Evolutionary conservation across 1,284 basidiomycete species (phyloP), one percentile per base, ranked within the genome.

Genomic region (Amanita bisporigera): DNA sequence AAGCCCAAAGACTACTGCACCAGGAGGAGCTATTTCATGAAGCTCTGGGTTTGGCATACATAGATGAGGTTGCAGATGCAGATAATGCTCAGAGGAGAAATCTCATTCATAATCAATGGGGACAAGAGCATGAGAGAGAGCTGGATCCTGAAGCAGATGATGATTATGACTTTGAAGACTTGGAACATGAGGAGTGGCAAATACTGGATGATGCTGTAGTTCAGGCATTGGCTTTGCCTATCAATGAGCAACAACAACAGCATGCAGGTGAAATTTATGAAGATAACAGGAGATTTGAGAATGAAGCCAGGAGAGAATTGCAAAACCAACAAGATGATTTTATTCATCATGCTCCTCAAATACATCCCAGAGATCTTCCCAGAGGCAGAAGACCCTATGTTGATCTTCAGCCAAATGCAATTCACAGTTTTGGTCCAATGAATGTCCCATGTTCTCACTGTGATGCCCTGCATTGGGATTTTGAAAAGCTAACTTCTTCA

Each of bases 261-360:
- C 19, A 52, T 12, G 21, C 5, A 11, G 50, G 7, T 26, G 21
- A 26, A 3, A 17, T 52, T 52, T 52, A 52, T 52, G 50, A 21
- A 52, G 50, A 52, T 4, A 52, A 52, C 50, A 31, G 50, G 50
- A 52, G 52, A 33, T 54, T 54, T 57, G 55, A 57, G 40, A 57
- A 57, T 40, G 3, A 57, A 57, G 6, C 14, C 21, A 52, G 21
- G 14, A 26, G 50, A 52, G 50, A 26, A 1, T 5, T 31, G 29
- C 21, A 31, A 12, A 24, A 52, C 21, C 50, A 52, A 4, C 50
- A 52, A 11, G 24, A 52, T 52, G 24, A 52, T n/a, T n/a, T n/a
- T 52, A 15, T 26, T 52, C 21, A 9, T 40, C 21, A 57, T 40
- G 10, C n/a, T 6, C 55, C 55, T 38, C 19, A 6, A 17, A 54